phyloP scores from a whole-genome alignment of 73 alveolate species.

The Paraurostyla sp. region DNA sequence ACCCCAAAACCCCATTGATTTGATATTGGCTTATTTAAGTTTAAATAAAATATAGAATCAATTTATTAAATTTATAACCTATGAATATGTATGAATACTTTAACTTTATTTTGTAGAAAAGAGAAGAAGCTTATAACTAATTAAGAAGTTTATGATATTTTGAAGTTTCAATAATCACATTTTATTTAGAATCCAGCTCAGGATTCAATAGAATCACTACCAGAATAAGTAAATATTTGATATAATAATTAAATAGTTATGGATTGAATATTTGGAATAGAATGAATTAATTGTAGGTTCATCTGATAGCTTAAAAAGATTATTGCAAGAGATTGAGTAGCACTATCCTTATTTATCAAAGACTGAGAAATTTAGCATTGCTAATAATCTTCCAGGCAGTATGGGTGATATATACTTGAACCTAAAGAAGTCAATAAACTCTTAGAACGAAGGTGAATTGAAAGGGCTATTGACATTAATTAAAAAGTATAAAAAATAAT shows the following conservation, averaged over 20 bases:
- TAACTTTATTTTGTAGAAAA: too few species aligned
- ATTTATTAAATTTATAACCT: too few species aligned
- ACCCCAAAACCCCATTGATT: too few species aligned
- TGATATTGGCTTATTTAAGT: too few species aligned
- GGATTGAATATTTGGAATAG: not conserved
- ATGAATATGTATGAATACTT: too few species aligned
- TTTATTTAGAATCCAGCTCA: not conserved
- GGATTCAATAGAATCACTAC: not conserved
- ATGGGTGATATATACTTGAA: conserved; percentile 14
- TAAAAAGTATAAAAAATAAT: not conserved
- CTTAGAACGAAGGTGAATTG: not conserved
- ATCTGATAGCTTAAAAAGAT: not conserved
- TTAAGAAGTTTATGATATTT: conserved; percentile 11
- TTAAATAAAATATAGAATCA: too few species aligned
- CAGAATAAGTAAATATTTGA: not conserved
- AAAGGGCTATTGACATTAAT: not conserved
- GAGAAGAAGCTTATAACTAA: not conserved
- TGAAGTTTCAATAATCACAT: not conserved
- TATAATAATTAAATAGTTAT: not conserved
- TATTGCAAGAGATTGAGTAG: not conserved
- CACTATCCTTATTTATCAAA: not conserved
- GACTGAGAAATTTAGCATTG: not conserved
- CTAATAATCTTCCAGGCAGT: conserved; percentile 12
- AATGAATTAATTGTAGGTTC: not conserved
- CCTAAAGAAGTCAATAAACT: not conserved